These are phyloP conservation scores for Evernia prunastri DNA, from an alignment of 495 filamentous ascomycete species.

Conservation along the genomic window DNA sequence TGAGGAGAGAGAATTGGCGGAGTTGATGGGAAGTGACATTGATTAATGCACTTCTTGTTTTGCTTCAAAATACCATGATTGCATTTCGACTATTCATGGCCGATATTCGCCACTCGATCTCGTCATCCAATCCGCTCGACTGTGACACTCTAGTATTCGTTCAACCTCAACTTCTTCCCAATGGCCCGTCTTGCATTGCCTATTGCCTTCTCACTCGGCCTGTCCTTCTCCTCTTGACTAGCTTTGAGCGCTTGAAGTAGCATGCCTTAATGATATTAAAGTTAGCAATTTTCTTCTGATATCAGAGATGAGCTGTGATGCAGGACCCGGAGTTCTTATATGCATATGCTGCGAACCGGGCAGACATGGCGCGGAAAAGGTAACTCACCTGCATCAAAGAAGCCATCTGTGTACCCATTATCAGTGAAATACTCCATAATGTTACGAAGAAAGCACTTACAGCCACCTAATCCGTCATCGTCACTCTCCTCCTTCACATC, in stretches of 20 bases:
- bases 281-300: no score
- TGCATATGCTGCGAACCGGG: no score
- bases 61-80: background rate
- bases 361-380: no score
- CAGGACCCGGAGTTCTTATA: no score
- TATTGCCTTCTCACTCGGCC: slow-evolving; percentile 36
- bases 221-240: slow-evolving; percentile 45
- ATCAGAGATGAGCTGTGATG: no score
- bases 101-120: background rate
- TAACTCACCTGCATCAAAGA: slow-evolving; percentile 96
- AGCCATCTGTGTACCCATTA: slow-evolving; percentile 61
- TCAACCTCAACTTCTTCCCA: slow-evolving; percentile 71
- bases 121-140: background rate
- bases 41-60: background rate
- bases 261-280: no score
- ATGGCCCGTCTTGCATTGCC: slow-evolving; percentile 53
- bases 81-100: background rate
- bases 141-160: slow-evolving; percentile 52
- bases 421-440: slow-evolving; percentile 19
- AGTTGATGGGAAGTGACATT: slow-evolving; percentile 25
- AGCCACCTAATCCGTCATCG: slow-evolving; percentile 86
- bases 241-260: slow-evolving; percentile 78
- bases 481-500: slow-evolving; percentile 62
- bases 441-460: slow-evolving; percentile 51
- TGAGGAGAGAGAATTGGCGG: slow-evolving; percentile 25